Evolutionary conservation across 2,329 filamentous ascomycete species (phyloP).

Genomic region (Fusarium globosum): DNA sequence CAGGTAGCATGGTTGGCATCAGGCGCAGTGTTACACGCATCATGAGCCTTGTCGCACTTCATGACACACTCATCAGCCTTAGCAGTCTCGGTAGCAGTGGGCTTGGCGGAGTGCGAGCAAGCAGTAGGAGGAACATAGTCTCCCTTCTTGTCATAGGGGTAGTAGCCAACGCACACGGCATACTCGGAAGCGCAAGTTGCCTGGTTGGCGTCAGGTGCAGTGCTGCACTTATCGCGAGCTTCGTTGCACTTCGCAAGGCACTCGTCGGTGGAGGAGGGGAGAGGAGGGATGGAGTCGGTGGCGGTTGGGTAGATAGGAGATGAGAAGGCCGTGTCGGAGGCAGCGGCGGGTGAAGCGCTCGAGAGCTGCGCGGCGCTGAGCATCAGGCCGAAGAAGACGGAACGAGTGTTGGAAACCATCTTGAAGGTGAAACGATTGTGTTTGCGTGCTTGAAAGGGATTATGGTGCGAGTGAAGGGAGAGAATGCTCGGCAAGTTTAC

Average conservation of each 20-base stretch:
- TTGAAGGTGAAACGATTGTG: not conserved
- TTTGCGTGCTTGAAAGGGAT: not conserved
- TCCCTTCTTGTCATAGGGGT: not conserved
- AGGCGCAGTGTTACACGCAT: not conserved
- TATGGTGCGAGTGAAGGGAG: not conserved
- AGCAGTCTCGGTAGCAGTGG: not conserved
- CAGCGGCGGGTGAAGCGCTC: not conserved
- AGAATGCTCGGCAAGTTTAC: no score
- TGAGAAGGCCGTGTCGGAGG: not conserved
- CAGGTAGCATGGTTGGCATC: conserved; percentile 8
- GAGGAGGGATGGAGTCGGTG: not conserved
- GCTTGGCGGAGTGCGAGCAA: conserved; percentile 4
- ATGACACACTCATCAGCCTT: not conserved
- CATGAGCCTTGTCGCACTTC: conserved; percentile 6
- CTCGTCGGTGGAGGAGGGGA: not conserved
- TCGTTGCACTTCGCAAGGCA: conserved; percentile 7
- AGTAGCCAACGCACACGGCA: not conserved
- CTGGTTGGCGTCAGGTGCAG: conserved; percentile 9
- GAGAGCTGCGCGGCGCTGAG: conserved; percentile 11
- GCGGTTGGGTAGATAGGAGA: conserved; percentile 10
- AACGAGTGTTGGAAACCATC: conserved; percentile 23
- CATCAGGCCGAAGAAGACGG: conserved; percentile 7
- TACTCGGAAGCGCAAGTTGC: conserved; percentile 2
- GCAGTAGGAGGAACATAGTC: not conserved
- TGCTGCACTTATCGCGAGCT: not conserved